Evolutionary conservation across 768 basidiomycete genomes (phyloP).

Genomic region (Tremella yokohamensis): DNA sequence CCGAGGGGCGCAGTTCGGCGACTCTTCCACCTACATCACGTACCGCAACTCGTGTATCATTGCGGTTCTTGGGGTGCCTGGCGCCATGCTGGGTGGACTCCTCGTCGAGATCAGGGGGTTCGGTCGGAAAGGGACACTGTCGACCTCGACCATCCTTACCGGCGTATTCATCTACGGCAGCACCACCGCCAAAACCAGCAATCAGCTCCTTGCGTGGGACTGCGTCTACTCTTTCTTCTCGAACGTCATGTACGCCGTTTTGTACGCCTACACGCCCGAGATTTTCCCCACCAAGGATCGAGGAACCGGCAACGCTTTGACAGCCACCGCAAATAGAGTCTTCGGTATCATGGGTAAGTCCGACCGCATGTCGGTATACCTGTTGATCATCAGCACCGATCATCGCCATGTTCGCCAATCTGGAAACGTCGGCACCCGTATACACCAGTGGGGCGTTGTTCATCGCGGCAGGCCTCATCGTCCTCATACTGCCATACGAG

Average conservation of each 20-base stretch:
- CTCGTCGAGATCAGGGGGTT: slow-evolving; percentile 64
- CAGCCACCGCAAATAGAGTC: slow-evolving; percentile 58
- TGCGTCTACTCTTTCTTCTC: slow-evolving; percentile 68
- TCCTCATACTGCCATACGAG: slow-evolving; percentile 68
- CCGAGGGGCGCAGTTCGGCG: slow-evolving; percentile 68
- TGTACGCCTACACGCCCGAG: slow-evolving; percentile 63
- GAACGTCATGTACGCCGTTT: slow-evolving; percentile 56
- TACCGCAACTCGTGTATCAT: slow-evolving; percentile 68
- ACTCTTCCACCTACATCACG: slow-evolving; percentile 65
- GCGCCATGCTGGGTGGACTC: slow-evolving; percentile 68
- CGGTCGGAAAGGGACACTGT: slow-evolving; percentile 66
- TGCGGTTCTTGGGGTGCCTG: slow-evolving; percentile 66
- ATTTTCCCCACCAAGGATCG: slow-evolving; percentile 63
- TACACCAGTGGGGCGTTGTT: slow-evolving; percentile 68
- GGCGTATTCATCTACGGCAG: slow-evolving; percentile 70
- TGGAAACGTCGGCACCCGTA: slow-evolving; percentile 60
- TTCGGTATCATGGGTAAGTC: slow-evolving; percentile 64
- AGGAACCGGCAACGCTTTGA: slow-evolving; percentile 60
- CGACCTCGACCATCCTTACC: slow-evolving; percentile 67
- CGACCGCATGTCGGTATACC: slow-evolving; percentile 51
- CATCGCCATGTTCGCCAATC: slow-evolving; percentile 34
- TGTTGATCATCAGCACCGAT: slow-evolving; percentile 20
- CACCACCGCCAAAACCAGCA: slow-evolving; percentile 68
- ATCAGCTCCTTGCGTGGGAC: slow-evolving; percentile 72
- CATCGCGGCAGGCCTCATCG: slow-evolving; percentile 60